Percentiles rank a stretch among this genome's conserved stretches.
Evolutionary conservation across 306 rosid genomes (phyloP).

Genomic region (Elaeagnus macrophylla): DNA sequence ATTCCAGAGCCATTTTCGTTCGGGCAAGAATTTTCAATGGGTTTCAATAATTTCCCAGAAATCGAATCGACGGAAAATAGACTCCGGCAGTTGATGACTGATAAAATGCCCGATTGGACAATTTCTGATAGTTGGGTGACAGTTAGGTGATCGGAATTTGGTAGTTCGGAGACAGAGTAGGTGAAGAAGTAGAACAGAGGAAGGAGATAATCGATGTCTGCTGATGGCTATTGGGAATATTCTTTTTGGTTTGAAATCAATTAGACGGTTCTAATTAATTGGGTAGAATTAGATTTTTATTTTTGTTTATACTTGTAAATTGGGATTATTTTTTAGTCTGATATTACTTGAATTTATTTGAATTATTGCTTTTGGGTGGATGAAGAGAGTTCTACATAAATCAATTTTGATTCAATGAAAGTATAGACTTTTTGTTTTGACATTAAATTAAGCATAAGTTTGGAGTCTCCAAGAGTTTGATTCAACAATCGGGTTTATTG

Average conservation of each 20-base stretch:
- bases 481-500: too few relatives aligned
- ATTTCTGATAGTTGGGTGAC: constrained; percentile 38
- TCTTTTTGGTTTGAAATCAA: neutral
- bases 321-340: constrained; percentile 1
- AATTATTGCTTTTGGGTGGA: neutral
- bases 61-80: constrained; percentile 25
- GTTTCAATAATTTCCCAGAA: neutral
- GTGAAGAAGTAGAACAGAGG: neutral
- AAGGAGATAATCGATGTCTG: constrained; percentile 2
- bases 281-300: constrained; percentile 5
- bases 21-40: constrained; percentile 26
- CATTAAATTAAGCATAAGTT: too few relatives aligned
- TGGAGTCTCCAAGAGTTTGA: too few relatives aligned
- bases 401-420: too few relatives aligned
- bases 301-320: neutral
- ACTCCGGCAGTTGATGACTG: constrained; percentile 27
- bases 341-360: neutral
- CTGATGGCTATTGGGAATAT: neutral
- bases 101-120: constrained; percentile 30
- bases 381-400: too few relatives aligned
- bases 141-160: constrained; percentile 31
- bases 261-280: constrained; percentile 15
- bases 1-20: constrained; percentile 5
- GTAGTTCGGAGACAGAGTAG: neutral
- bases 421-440: too few relatives aligned